Base-by-base conservation (phyloP, 1,139 yeast genomes). In the Magnusiomyces starmeri region DNA sequence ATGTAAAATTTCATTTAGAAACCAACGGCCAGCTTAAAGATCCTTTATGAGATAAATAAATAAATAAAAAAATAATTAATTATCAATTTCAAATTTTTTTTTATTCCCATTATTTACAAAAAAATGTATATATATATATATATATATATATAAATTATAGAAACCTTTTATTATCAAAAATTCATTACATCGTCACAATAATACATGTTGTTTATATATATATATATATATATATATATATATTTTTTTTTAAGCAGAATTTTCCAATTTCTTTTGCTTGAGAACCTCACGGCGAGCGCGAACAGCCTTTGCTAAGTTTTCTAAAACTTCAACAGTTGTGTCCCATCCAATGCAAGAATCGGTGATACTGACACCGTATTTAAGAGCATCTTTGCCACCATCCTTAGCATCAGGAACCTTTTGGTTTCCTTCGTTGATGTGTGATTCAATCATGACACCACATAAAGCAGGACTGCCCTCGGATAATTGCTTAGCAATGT, bases 291-390 rank as follows among this genome's bases (percentile, higher is more conserved):
- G 84, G 80, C 97, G 85, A 53, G 77, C 69, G 70, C 79, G 79
- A 43, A 90, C 96, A 53, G 97, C 95, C 50, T 71, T 77, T 52
- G 96, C 85, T 62, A 92, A 78, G 60, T 82, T 81, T 49, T 74
- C 78, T 66, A 92, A 81, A 82, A 90, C 90, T 27, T 67, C 74
- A 48, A 78, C 95, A 48, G 98, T 92, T 49, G 86, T 75, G 58
- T 88, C 96, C 95, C 96, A 89, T 53, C 85, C 76, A 51, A 92
- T 95, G 75, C 98, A 92, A 34, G 94, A 96, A 70, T 92, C 98
- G 54, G 98, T 92, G 70, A 92, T 88, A 53, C 95, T 85, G 56
- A 89, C 96, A 73, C 98, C 98, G 75, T 90, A 88, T 70, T 88
- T 85, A 72, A 92, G 79, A 48, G 81, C 81, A 18, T 74, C 72